phyloP scores from a whole-genome alignment of 2,329 filamentous ascomycete species.

The Hyphodiscus sp. region DNA sequence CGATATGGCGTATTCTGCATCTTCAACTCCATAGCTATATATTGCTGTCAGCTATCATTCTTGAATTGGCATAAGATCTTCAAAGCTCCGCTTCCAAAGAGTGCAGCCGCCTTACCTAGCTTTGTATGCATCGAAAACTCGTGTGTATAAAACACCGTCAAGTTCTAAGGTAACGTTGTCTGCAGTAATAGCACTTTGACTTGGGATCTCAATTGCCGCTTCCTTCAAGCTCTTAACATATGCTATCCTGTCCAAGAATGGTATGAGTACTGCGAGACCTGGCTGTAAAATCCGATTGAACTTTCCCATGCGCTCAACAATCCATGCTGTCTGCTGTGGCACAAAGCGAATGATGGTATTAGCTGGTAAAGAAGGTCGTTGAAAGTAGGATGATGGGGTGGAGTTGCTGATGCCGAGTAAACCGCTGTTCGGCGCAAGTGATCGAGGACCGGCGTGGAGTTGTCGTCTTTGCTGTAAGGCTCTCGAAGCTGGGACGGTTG shows the following conservation, averaged over 20 bases:
- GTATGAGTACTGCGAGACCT: constrained; percentile 80
- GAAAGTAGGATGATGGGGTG: constrained; percentile 70
- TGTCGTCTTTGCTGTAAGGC: constrained; percentile 22
- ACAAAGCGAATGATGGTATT: constrained; percentile 97
- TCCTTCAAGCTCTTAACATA: constrained; percentile 99
- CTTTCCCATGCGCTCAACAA: constrained; percentile 98
- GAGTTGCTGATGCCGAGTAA: constrained; percentile 30
- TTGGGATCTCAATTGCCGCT: constrained; percentile 91
- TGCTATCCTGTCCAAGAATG: constrained; percentile 89
- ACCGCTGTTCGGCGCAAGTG: constrained; percentile 23
- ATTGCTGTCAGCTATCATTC: background rate
- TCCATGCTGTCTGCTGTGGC: constrained; percentile 99
- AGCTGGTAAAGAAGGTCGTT: constrained; percentile 66
- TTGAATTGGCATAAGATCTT: background rate
- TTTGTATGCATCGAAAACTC: constrained; percentile 97
- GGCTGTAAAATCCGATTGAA: constrained; percentile 91
- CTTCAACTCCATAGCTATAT: constrained; percentile 87
- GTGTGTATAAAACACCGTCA: constrained; percentile 90
- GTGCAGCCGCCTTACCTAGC: constrained; percentile 59
- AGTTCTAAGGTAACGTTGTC: constrained; percentile 97
- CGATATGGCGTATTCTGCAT: constrained; percentile 96
- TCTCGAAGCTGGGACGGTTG: constrained; percentile 14
- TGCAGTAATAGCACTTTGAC: constrained; percentile 94
- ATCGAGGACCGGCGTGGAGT: constrained; percentile 21
- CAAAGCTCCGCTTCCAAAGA: background rate